A percentile compares a stretch with the other conserved stretches of the same genome.
Evolutionary conservation across 2,329 filamentous ascomycete genomes (phyloP).

Genomic region (Alternaria sp.): DNA sequence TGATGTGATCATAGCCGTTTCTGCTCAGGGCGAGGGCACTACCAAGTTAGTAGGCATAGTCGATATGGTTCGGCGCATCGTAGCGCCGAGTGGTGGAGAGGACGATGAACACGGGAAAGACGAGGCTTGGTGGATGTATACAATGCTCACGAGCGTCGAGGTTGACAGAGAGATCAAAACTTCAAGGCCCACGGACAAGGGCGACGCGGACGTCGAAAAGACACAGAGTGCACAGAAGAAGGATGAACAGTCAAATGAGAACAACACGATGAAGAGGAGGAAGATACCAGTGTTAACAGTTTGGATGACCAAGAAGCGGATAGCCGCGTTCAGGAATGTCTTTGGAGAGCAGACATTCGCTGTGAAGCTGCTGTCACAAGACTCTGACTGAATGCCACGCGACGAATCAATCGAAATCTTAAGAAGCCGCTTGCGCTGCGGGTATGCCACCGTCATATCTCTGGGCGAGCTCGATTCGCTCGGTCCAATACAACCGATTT

Average conservation of each 20-base stretch:
- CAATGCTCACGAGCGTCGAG: slow-evolving; percentile 20
- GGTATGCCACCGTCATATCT: not conserved
- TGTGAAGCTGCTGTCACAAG: slow-evolving; percentile 6
- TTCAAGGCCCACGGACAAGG: not conserved
- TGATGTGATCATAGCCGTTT: slow-evolving; percentile 21
- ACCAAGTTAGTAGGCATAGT: slow-evolving; percentile 29
- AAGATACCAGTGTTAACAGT: slow-evolving; percentile 27
- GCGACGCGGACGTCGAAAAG: not conserved
- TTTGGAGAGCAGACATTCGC: slow-evolving; percentile 28
- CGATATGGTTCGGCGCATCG: slow-evolving; percentile 25
- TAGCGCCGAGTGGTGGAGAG: slow-evolving; percentile 5
- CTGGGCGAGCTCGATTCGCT: not conserved
- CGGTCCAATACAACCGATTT: not conserved
- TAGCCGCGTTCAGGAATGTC: slow-evolving; percentile 19
- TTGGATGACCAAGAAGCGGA: slow-evolving; percentile 27
- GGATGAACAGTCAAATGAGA: slow-evolving; percentile 3
- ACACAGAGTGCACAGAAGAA: slow-evolving; percentile 2
- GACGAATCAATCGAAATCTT: not conserved
- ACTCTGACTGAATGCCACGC: slow-evolving; percentile 1
- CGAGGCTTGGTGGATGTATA: slow-evolving; percentile 27
- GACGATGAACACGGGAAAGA: not conserved
- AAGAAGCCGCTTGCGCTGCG: not conserved
- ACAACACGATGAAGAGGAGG: slow-evolving; percentile 4
- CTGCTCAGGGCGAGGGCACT: slow-evolving; percentile 29
- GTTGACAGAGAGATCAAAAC: slow-evolving; percentile 2